Percentiles rank a stretch among this genome's conserved stretches.
Evolutionary conservation across 345 rosid genomes (phyloP).

Genomic region (Viola odorata): DNA sequence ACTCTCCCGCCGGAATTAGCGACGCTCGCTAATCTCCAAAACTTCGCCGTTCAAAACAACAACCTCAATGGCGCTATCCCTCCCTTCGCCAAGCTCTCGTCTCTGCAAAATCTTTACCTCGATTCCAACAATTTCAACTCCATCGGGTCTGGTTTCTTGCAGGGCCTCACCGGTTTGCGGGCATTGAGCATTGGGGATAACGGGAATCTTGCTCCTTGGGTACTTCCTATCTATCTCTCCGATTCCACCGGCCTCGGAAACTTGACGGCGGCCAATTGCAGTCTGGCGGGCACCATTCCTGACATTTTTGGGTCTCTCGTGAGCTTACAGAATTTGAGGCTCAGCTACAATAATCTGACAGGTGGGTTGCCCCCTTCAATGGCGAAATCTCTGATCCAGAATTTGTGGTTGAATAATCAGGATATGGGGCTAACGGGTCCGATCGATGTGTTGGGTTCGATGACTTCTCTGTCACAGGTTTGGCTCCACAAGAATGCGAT

Average conservation of each 20-base stretch:
- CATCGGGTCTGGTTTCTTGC: slow-evolving; percentile 46
- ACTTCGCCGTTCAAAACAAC: slow-evolving; percentile 48
- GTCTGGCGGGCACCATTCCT: slow-evolving; percentile 52
- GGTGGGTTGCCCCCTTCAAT: slow-evolving; percentile 63
- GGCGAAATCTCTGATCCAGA: slow-evolving; percentile 40
- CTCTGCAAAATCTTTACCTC: slow-evolving; percentile 38
- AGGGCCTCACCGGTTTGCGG: slow-evolving; percentile 51
- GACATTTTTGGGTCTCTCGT: slow-evolving; percentile 48
- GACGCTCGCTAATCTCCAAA: slow-evolving; percentile 45
- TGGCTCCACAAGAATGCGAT: slow-evolving; percentile 79
- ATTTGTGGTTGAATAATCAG: slow-evolving; percentile 74
- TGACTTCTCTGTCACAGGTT: slow-evolving; percentile 56
- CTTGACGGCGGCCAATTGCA: slow-evolving; percentile 37
- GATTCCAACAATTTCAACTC: slow-evolving; percentile 56
- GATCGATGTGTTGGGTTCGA: slow-evolving; percentile 48
- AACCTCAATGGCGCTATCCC: slow-evolving; percentile 57
- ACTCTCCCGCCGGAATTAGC: slow-evolving; percentile 44
- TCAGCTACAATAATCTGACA: slow-evolving; percentile 74
- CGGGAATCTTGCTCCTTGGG: slow-evolving; percentile 37
- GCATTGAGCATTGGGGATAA: slow-evolving; percentile 44
- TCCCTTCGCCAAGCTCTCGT: slow-evolving; percentile 44
- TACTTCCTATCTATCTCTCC: slow-evolving; percentile 50
- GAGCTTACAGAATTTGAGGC: slow-evolving; percentile 44
- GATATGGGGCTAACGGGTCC: slow-evolving; percentile 47
- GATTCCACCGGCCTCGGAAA: slow-evolving; percentile 36